Evolutionary conservation across 768 basidiomycete species (phyloP).

Genomic region (Scleroderma bovista): DNA sequence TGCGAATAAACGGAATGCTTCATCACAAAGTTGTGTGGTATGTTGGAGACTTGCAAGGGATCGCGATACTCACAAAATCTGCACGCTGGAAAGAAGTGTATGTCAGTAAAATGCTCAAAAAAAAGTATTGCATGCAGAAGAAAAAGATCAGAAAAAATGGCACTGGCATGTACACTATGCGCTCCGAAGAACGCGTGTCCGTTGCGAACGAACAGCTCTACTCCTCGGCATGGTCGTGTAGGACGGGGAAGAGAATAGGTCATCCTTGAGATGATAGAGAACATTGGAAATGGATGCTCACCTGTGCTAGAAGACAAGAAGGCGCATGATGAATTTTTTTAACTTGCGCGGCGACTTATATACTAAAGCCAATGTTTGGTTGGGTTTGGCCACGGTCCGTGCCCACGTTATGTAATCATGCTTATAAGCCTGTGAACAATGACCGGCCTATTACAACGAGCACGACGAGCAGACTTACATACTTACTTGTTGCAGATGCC

Average conservation of each 20-base stretch:
- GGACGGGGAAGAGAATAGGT: slow-evolving; percentile 89
- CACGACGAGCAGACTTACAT: slow-evolving; percentile 2
- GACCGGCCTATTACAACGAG: slow-evolving; percentile 14
- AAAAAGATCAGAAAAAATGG: slow-evolving; percentile 68
- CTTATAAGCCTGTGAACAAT: slow-evolving; percentile 9
- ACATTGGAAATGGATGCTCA: slow-evolving; percentile 10
- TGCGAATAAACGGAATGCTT: slow-evolving; percentile 73
- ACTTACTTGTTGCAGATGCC: slow-evolving; percentile 16
- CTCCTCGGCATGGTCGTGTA: slow-evolving; percentile 86
- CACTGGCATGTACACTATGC: slow-evolving; percentile 85
- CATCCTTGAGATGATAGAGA: slow-evolving; percentile 38
- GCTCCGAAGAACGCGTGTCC: slow-evolving; percentile 53
- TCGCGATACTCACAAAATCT: too few relatives aligned
- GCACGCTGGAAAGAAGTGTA: slow-evolving; percentile 5
- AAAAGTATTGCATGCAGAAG: neutral
- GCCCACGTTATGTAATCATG: slow-evolving; percentile 21
- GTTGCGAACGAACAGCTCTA: slow-evolving; percentile 78
- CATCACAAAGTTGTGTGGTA: slow-evolving; percentile 47
- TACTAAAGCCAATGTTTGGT: slow-evolving; percentile 19
- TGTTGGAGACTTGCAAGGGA: too few relatives aligned
- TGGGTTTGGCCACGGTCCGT: slow-evolving; percentile 28
- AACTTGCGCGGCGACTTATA: slow-evolving; percentile 18
- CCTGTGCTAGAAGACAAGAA: neutral
- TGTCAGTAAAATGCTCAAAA: slow-evolving; percentile 9
- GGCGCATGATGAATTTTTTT: neutral